Evolutionary conservation across 208 protist species (phyloP), one percentile per base, ranked within the genome.

Genomic region (Balamuthia mandrillaris): DNA sequence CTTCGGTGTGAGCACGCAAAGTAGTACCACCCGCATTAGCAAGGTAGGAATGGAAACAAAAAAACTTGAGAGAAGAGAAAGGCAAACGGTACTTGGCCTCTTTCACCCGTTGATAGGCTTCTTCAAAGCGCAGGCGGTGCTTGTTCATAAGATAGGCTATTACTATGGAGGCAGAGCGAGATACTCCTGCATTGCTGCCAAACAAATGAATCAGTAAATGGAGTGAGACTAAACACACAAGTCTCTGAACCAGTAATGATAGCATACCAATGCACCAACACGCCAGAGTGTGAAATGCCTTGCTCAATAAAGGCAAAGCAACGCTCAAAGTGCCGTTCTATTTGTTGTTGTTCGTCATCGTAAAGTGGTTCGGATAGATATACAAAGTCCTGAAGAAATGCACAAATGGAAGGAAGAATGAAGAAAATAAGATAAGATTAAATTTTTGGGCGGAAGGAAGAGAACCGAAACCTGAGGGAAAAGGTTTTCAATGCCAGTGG

Each of bases 131-230:
- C 41, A 77, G 0, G 2, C 24, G 27, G 66, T 77, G 37, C 66
- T 54, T 77, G 66, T 54, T 3, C 66, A 77, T 77, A 10, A 77
- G 44, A 45, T 56, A 77, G 66, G 66, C 66, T 6, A 77, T 77
- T 39, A 77, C 35, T 6, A 77, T 45, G 44, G 66, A 77, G 0
- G 66, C 66, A 21, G 66, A 77, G 16, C 66, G 66, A 39, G 66
- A 77, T 29, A 77, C 66, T 0, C 66, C 66, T n/a, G 66, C 66
- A 18, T 77, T 77, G 66, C 66, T 77, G n/a, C n/a, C n/a, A n/a
- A n/a, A n/a, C n/a, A n/a, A n/a, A n/a, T n/a, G n/a, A n/a, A n/a
- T n/a, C n/a, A n/a, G 5, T 18, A 29, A 27, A 27, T 0, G 24
- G 6, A 1, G 27, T 29, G 21, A 68, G 29, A 27, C 21, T 14